Base-by-base conservation (phyloP, 768 basidiomycete genomes). In the Plicaturopsis crispa region DNA sequence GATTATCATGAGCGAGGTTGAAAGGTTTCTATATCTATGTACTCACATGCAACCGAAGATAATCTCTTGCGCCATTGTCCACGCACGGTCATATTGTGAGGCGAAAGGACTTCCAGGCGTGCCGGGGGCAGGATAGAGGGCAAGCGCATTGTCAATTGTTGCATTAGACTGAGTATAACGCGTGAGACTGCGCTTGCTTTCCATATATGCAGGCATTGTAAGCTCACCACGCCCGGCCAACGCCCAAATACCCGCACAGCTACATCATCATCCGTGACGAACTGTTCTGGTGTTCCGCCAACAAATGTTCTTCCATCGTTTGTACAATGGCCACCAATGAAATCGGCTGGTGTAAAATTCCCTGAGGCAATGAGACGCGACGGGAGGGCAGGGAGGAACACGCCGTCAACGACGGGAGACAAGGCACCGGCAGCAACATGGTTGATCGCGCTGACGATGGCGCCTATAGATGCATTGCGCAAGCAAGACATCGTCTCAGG, bases 11-110 rank as follows among this genome's bases (percentile, higher is more conserved):
- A 14, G 33, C 38, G 23, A 32, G 21, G 14, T n/a, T 22, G n/a
- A 21, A 18, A 17, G 14, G 33, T 39, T 3, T 7, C 24, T 12
- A 13, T 14, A 3, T 24, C 21, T 21, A 23, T 8, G 28, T 19
- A 36, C 65, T 2, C 28, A 67, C 67, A 70, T 64, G 63, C 67
- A 70, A 7, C 61, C 61, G 42, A 68, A 68, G 6, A 66, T 50
- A 1, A 61, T 59, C 6, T 70, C 65, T 10, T 64, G 64, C 20
- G 61, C 65, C 47, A 70, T 67, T 2, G 61, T 56, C 34, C 50
- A 56, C 4, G 65, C 63, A 14, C 64, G 57, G 20, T 70, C 66
- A 40, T 55, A 70, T 33, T 69, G 52, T 3, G 62, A 63, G 7
- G 53, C 44, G 39, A 65, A 68, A 4, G 60, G 57, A 45, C 63